Conservation (phyloP, 495 filamentous ascomycete species). For the Aspergillus sclerotioniger region DNA sequence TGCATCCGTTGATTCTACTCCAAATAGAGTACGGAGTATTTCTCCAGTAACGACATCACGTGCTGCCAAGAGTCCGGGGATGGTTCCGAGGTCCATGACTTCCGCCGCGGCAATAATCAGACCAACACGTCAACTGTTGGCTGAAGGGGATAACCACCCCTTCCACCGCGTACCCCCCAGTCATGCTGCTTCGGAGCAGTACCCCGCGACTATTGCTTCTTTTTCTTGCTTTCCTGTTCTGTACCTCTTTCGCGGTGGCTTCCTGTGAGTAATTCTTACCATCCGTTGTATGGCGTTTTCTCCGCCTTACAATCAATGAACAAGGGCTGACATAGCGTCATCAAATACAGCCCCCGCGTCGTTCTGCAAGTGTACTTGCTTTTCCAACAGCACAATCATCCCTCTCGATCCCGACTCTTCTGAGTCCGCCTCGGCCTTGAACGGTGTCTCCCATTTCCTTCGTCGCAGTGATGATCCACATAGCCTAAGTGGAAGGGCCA, state of each 20-base stretch:
- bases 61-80: slow-evolving; percentile 14
- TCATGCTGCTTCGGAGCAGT: slow-evolving; percentile 15
- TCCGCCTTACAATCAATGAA: neutral
- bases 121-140: neutral
- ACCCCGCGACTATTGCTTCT: slow-evolving; percentile 20
- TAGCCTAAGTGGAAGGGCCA: slow-evolving; percentile 18
- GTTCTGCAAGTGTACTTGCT: slow-evolving; percentile 98
- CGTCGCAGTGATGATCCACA: slow-evolving; percentile 19
- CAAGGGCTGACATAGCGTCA: slow-evolving; percentile 12
- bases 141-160: neutral
- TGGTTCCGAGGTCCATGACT: neutral
- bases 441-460: slow-evolving; percentile 28
- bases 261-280: slow-evolving; percentile 26
- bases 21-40: neutral
- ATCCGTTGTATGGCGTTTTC: neutral
- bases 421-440: slow-evolving; percentile 21
- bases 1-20: neutral
- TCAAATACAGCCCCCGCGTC: slow-evolving; percentile 57
- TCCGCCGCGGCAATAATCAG: neutral
- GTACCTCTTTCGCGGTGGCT: slow-evolving; percentile 27
- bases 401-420: slow-evolving; percentile 35
- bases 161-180: neutral
- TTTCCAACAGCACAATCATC: slow-evolving; percentile 89
- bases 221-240: slow-evolving; percentile 23
- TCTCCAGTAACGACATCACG: slow-evolving; percentile 7